A percentile compares a stretch with the other conserved stretches of the same genome.
phyloP scores from a whole-genome alignment of 73 alveolate species.

The Blepharisma stoltei region DNA sequence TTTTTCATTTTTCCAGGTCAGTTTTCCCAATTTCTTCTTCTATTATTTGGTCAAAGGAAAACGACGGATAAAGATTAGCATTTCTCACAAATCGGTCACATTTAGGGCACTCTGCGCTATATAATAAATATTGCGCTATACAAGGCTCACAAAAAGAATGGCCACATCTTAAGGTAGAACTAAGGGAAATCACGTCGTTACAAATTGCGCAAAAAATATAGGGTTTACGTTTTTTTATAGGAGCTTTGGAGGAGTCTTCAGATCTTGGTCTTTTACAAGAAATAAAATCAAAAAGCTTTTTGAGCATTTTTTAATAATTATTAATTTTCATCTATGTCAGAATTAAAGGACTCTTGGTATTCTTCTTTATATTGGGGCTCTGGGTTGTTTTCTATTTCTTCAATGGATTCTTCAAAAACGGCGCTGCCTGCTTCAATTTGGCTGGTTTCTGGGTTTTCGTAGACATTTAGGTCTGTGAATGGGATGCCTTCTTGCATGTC shows the following conservation, averaged over 20 bases:
- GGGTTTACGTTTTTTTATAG: slow-evolving; percentile 1
- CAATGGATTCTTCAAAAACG: slow-evolving; percentile 22
- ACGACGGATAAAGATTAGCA: slow-evolving; percentile 30
- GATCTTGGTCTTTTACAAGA: slow-evolving; percentile 20
- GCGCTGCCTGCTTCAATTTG: too few relatives aligned
- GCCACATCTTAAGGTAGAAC: slow-evolving; percentile 61
- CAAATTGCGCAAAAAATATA: slow-evolving; percentile 61
- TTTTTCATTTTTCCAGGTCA: slow-evolving; percentile 11
- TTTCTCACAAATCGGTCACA: slow-evolving; percentile 35
- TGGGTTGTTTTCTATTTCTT: slow-evolving; percentile 15
- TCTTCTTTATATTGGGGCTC: not conserved
- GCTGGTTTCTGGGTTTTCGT: too few relatives aligned
- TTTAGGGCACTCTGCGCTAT: slow-evolving; percentile 52
- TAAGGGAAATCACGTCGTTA: slow-evolving; percentile 37
- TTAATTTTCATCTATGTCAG: slow-evolving; percentile 21
- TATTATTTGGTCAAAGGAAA: slow-evolving; percentile 42
- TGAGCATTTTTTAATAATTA: not conserved
- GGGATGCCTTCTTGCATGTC: too few relatives aligned
- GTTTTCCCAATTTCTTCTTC: slow-evolving; percentile 34
- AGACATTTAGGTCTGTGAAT: too few relatives aligned
- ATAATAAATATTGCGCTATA: slow-evolving; percentile 50
- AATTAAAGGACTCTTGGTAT: slow-evolving; percentile 4
- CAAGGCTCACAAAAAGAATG: slow-evolving; percentile 71
- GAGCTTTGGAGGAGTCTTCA: slow-evolving; percentile 5
- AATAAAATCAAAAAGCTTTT: slow-evolving; percentile 22